These are phyloP conservation scores for Mucor circinelloides DNA, from an alignment of 371 early-diverging fungal species.

Conservation along the genomic window DNA sequence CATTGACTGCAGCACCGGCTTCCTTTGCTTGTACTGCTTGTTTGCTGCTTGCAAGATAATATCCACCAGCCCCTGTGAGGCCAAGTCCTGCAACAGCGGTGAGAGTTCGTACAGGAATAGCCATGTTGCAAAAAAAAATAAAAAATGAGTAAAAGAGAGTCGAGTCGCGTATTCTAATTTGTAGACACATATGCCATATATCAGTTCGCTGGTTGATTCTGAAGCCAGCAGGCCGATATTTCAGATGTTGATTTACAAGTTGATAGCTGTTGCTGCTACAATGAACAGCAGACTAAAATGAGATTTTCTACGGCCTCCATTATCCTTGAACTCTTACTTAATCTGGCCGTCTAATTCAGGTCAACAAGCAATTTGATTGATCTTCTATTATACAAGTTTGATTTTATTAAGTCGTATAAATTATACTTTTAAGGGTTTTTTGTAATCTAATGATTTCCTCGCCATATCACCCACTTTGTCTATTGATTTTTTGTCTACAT, in stretches of 20 bases:
- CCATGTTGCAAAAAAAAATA: slow-evolving; percentile 9
- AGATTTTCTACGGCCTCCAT: too few relatives aligned
- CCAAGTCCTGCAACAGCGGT: slow-evolving; percentile 28
- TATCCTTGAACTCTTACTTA: too few relatives aligned
- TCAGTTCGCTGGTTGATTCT: background rate
- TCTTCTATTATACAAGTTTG: background rate
- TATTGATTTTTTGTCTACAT: slow-evolving; percentile 32
- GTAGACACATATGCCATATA: background rate
- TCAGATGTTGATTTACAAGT: background rate
- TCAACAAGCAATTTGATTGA: background rate
- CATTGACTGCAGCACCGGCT: background rate
- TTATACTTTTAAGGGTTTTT: slow-evolving; percentile 10
- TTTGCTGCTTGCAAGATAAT: slow-evolving; percentile 21
- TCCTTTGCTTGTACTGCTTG: background rate
- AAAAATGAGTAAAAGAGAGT: background rate
- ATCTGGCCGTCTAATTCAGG: background rate
- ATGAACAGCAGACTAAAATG: too few relatives aligned
- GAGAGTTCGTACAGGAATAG: slow-evolving; percentile 29
- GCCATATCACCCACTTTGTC: slow-evolving; percentile 34
- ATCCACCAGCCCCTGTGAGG: slow-evolving; percentile 30
- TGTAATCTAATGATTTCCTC: slow-evolving; percentile 12
- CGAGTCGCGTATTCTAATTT: background rate
- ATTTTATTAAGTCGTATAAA: background rate
- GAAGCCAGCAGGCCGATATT: background rate
- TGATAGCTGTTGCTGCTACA: background rate